Base-by-base conservation (phyloP, 108 stramenopile genomes). In the Skeletonema grethae region DNA sequence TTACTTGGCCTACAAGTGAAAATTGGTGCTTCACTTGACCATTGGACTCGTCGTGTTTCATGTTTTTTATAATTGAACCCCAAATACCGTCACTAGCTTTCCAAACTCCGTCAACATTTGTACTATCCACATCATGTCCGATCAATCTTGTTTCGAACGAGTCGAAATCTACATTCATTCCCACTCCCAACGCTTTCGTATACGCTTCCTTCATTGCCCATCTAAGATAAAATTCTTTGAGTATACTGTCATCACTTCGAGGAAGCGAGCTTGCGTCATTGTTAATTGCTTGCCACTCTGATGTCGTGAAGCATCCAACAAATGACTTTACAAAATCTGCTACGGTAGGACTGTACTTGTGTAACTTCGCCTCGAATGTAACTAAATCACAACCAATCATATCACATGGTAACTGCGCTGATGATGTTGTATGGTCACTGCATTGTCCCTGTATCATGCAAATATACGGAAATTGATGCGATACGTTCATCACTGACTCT, bases 181-280 rank as follows among this genome's bases (percentile, higher is more conserved):
- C 94, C 18, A 89, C 48, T 18, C 94, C 94, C 38, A 92, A 48
- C 18, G 94, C 91, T 67, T 95, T 95, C 9, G 90, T 89, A 58
- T 90, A 90, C 10, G 94, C 91, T 72, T 95, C 94, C 63, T 95
- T 95, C 65, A 89, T 89, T 36, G 88, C 67, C 94, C 94, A 95
- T 20, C 88, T 83, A 8, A 95, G 34, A 41, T 82, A 91, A 39
- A 95, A 91, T 55, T 95, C 94, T 39, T 62, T 57, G 4, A 88
- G 59, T 57, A 50, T 61, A 41, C 59, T 59, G 38, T 67, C 67
- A 35, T 80, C 79, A 31, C 58, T 88, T 71, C 59, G 55, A 20
- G 15, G 32, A 22, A 22, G 50, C 9, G 7, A 20, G 4, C 22
- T 24, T 24, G 18, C 22, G 15, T 7, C 31, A 0, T 25, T 38